A percentile compares a stretch with the other conserved stretches of the same genome.
These are phyloP conservation scores for Juncus effusus DNA, from an alignment of 176 grass and related monocot genomes.

Conservation along the genomic window DNA sequence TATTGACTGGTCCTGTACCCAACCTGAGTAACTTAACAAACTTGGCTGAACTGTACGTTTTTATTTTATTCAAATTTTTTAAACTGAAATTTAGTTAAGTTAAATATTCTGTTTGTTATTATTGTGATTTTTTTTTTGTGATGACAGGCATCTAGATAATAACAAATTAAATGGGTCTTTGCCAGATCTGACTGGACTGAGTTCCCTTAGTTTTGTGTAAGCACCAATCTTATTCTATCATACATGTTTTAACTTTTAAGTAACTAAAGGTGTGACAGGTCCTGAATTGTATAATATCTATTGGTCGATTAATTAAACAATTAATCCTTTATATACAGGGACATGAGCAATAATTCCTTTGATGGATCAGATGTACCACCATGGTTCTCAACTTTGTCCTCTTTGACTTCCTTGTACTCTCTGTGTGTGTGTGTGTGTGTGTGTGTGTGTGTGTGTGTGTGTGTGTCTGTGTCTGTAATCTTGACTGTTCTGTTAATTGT, in stretches of 20 bases:
- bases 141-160: conserved; percentile 65
- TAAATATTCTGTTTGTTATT: conserved; percentile 19
- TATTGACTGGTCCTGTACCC: conserved; percentile 50
- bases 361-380: conserved; percentile 51
- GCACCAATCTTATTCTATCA: neutral
- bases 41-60: conserved; percentile 71
- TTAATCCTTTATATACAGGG: conserved; percentile 38
- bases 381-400: conserved; percentile 58
- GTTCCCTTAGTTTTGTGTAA: conserved; percentile 74
- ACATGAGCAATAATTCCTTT: conserved; percentile 84
- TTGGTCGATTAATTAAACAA: too few relatives aligned
- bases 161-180: conserved; percentile 48
- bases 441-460: too few relatives aligned
- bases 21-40: conserved; percentile 65
- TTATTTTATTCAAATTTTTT: too few relatives aligned
- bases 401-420: conserved; percentile 75
- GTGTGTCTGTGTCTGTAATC: conserved; percentile 18
- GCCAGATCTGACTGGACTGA: conserved; percentile 70
- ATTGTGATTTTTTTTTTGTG: conserved; percentile 13
- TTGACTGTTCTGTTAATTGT: conserved; percentile 7
- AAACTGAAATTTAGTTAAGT: too few relatives aligned
- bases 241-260: too few relatives aligned
- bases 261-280: too few relatives aligned
- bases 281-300: too few relatives aligned
- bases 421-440: too few relatives aligned